These are phyloP conservation scores for Sporothrix dimorphospora DNA, from an alignment of 2,329 filamentous ascomycete genomes.

Conservation along the genomic window DNA sequence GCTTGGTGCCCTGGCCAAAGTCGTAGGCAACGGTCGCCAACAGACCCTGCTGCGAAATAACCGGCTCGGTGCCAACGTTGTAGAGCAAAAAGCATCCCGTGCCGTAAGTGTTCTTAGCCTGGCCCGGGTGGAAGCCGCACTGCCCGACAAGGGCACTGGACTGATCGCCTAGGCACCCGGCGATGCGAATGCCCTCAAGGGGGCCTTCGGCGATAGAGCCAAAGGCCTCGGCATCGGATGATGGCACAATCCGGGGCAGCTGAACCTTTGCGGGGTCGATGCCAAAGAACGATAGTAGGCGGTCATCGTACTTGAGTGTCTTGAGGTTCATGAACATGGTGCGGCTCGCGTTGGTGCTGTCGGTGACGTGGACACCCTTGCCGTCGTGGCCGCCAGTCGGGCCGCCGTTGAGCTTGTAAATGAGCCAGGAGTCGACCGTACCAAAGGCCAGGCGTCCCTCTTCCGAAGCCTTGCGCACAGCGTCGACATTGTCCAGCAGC, in stretches of 20 bases:
- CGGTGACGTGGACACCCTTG: conserved; percentile 72
- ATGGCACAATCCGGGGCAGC: conserved; percentile 82
- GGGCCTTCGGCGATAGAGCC: conserved; percentile 67
- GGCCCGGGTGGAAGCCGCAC: conserved; percentile 78
- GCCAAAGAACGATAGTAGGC: conserved; percentile 76
- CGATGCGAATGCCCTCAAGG: conserved; percentile 71
- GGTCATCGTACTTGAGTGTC: conserved; percentile 77
- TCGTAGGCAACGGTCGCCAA: conserved; percentile 88
- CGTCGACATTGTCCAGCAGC: conserved; percentile 72
- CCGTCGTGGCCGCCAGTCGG: conserved; percentile 52
- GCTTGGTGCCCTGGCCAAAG: conserved; percentile 61
- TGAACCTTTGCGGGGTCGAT: conserved; percentile 69
- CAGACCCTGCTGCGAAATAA: conserved; percentile 81
- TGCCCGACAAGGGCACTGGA: conserved; percentile 85
- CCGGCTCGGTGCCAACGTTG: conserved; percentile 82
- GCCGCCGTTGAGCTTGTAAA: conserved; percentile 82
- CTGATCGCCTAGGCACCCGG: conserved; percentile 86
- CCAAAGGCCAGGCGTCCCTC: conserved; percentile 78
- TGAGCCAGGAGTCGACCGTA: conserved; percentile 85
- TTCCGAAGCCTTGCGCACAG: conserved; percentile 74
- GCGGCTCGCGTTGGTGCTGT: conserved; percentile 83
- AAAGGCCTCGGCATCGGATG: conserved; percentile 73
- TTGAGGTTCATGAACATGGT: conserved; percentile 95
- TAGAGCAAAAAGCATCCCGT: conserved; percentile 89
- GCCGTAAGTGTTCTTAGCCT: conserved; percentile 89